Conservation (phyloP, 768 basidiomycete species). For the Suillus placidus region DNA sequence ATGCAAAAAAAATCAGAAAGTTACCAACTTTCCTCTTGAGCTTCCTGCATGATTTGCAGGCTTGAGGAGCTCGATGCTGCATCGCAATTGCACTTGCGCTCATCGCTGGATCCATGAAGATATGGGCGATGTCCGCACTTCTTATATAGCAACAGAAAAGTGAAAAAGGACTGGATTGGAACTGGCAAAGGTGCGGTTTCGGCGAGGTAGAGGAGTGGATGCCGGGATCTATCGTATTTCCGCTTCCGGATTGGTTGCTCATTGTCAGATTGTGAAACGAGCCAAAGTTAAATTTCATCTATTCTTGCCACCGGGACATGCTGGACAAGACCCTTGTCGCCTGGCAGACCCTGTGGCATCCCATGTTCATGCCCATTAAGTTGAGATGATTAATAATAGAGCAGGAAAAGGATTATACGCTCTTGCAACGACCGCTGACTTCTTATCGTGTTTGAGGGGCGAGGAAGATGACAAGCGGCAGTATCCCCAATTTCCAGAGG, state of each 20-base stretch:
- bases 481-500: constrained; percentile 1
- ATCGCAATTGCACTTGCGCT: constrained; percentile 2
- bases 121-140: not conserved
- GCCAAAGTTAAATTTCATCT: constrained; percentile 1
- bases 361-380: not conserved
- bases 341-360: constrained; percentile 6
- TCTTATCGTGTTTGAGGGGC: constrained; percentile 3
- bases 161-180: not conserved
- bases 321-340: not conserved
- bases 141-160: constrained; percentile 3
- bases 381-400: not conserved
- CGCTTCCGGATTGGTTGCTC: constrained; percentile 3
- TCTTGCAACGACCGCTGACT: not conserved
- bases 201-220: not conserved
- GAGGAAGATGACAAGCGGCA: not conserved
- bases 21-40: constrained; percentile 4
- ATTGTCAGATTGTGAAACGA: constrained; percentile 1
- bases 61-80: constrained; percentile 5
- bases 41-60: constrained; percentile 3
- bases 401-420: not conserved
- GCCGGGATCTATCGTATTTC: constrained; percentile 4
- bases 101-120: not conserved
- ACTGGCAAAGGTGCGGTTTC: constrained; percentile 3
- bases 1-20: not conserved
- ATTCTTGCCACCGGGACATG: not conserved